phyloP scores from a whole-genome alignment of 805 yeast genomes.

The Kazachstania psychrophila region DNA sequence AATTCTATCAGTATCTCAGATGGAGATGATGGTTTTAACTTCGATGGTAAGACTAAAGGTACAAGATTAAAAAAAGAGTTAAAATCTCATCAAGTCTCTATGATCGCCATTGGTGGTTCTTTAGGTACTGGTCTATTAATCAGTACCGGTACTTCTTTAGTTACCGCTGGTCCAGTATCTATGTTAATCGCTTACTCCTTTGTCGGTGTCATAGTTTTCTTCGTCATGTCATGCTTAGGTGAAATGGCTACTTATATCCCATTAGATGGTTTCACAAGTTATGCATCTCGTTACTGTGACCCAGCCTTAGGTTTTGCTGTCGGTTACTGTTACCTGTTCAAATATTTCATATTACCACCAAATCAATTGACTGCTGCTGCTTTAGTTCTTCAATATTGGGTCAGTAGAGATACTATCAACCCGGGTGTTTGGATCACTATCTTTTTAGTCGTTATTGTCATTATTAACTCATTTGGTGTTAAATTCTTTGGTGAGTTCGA shows the following conservation, averaged over 20 bases:
- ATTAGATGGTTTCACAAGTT: constrained; percentile 57
- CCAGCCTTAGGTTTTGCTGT: constrained; percentile 39
- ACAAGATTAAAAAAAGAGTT: constrained; percentile 21
- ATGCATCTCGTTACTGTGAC: constrained; percentile 42
- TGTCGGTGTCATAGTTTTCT: constrained; percentile 62
- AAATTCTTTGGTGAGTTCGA: constrained; percentile 40
- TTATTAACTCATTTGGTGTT: constrained; percentile 32
- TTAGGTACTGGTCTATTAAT: constrained; percentile 73
- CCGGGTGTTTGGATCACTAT: constrained; percentile 40
- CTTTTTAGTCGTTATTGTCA: constrained; percentile 31
- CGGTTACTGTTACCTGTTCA: constrained; percentile 38
- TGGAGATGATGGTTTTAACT: background rate
- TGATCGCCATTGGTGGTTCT: constrained; percentile 80
- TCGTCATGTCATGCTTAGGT: constrained; percentile 60
- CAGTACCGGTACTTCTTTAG: constrained; percentile 64
- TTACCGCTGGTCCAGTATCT: constrained; percentile 56
- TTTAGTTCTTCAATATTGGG: constrained; percentile 40
- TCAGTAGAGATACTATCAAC: constrained; percentile 31
- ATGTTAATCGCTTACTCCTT: constrained; percentile 52
- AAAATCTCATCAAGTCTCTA: constrained; percentile 52
- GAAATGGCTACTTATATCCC: constrained; percentile 64
- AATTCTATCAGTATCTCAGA: constrained; percentile 1
- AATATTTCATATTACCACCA: constrained; percentile 42
- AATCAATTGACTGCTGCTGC: constrained; percentile 40
- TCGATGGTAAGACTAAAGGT: constrained; percentile 13